Percentiles rank a stretch among this genome's conserved stretches.
phyloP scores from a whole-genome alignment of 192 early-diverging fungal species.

The Haplosporangium gracile region DNA sequence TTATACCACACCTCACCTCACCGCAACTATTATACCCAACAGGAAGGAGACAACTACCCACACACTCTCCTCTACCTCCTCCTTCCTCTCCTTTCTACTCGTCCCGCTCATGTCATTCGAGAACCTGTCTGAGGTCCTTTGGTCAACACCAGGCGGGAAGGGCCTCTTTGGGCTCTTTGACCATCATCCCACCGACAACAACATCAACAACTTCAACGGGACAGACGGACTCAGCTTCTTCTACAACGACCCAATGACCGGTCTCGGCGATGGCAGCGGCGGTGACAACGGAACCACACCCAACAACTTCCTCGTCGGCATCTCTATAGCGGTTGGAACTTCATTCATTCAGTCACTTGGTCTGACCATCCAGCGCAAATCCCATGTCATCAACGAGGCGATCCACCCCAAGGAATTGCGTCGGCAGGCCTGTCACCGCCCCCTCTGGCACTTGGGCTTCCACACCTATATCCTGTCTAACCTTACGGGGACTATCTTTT shows the following conservation, averaged over 20 bases:
- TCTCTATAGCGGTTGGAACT: slow-evolving; percentile 72
- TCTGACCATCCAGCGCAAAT: slow-evolving; percentile 82
- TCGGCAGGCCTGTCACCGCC: slow-evolving; percentile 64
- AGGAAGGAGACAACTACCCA: not conserved
- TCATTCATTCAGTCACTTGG: slow-evolving; percentile 81
- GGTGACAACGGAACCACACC: slow-evolving; percentile 1
- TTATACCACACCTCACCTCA: not conserved
- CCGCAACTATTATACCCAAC: not conserved
- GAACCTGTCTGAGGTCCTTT: slow-evolving; percentile 54
- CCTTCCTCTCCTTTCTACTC: not conserved
- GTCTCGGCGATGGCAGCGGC: not conserved
- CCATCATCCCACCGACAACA: not conserved
- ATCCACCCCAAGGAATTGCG: slow-evolving; percentile 63
- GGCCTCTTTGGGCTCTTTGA: slow-evolving; percentile 45
- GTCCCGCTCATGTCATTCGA: slow-evolving; percentile 37
- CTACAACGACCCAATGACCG: slow-evolving; percentile 14
- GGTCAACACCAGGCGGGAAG: slow-evolving; percentile 42
- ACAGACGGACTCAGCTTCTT: not conserved
- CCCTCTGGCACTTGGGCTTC: slow-evolving; percentile 78
- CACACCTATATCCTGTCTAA: slow-evolving; percentile 77
- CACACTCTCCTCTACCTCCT: not conserved
- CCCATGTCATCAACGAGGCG: slow-evolving; percentile 72
- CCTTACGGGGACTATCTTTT: slow-evolving; percentile 76
- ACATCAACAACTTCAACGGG: not conserved
- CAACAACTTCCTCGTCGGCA: slow-evolving; percentile 61